Percentiles rank a stretch among this genome's conserved stretches.
phyloP scores from a whole-genome alignment of 2,329 filamentous ascomycete species.

The Paraconiothyrium brasiliense region DNA sequence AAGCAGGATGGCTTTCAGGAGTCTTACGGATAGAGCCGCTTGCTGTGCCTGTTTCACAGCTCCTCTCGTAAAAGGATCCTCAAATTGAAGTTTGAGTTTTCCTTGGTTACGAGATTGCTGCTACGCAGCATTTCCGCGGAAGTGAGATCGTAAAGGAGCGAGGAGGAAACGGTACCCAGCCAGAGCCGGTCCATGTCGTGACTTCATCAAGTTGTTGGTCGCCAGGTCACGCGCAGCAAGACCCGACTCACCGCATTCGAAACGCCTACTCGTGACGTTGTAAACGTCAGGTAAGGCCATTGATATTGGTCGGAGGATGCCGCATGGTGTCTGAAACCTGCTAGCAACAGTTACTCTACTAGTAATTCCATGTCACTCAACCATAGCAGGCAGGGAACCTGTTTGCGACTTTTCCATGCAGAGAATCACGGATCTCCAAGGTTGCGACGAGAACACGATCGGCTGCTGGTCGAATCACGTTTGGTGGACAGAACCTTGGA shows the following conservation, averaged over 20 bases:
- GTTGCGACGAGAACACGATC: not conserved
- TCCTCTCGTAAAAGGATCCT: slow-evolving; percentile 13
- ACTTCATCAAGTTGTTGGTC: slow-evolving; percentile 4
- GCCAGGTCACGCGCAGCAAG: slow-evolving; percentile 5
- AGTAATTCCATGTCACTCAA: not conserved
- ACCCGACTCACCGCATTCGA: not conserved
- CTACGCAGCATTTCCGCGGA: not conserved
- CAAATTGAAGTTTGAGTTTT: not conserved
- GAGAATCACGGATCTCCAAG: not conserved
- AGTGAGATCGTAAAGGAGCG: not conserved
- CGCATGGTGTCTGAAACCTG: not conserved
- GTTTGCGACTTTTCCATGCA: not conserved
- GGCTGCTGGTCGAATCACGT: not conserved
- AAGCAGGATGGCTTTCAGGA: slow-evolving; percentile 25
- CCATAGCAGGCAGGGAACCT: not conserved
- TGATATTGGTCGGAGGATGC: slow-evolving; percentile 7
- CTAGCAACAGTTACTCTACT: not conserved
- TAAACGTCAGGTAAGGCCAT: not conserved
- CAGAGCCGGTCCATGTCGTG: slow-evolving; percentile 1
- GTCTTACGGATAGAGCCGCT: slow-evolving; percentile 19
- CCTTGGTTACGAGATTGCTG: not conserved
- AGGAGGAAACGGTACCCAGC: not conserved
- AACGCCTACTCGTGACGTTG: slow-evolving; percentile 11
- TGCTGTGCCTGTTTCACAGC: slow-evolving; percentile 27
- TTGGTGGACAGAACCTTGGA: too few relatives aligned